Conservation (phyloP, 768 basidiomycete genomes). For the Saitozyma podzolica region DNA sequence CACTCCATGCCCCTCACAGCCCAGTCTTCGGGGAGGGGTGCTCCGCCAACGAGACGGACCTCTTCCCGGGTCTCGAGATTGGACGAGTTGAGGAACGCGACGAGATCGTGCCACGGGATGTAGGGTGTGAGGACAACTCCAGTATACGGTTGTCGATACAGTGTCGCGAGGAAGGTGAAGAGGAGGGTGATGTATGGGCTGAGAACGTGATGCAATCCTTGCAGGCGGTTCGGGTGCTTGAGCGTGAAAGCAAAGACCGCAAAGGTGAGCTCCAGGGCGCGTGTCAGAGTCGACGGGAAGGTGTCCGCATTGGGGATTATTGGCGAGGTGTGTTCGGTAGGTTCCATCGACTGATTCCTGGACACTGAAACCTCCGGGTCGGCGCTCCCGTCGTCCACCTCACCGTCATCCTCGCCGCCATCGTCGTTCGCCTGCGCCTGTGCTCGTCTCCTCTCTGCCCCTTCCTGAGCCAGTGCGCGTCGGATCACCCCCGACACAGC, state of each 20-base stretch:
- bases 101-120: slow-evolving; percentile 81
- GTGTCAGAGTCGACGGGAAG: slow-evolving; percentile 66
- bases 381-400: slow-evolving; percentile 26
- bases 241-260: slow-evolving; percentile 72
- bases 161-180: slow-evolving; percentile 82
- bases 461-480: slow-evolving; percentile 60
- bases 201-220: slow-evolving; percentile 57
- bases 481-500: slow-evolving; percentile 68
- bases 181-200: slow-evolving; percentile 86
- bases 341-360: slow-evolving; percentile 7
- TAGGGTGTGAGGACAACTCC: slow-evolving; percentile 68
- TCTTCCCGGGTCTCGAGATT: slow-evolving; percentile 54
- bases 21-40: slow-evolving; percentile 89
- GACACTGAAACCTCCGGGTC: not conserved
- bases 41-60: slow-evolving; percentile 64
- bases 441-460: slow-evolving; percentile 46
- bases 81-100: slow-evolving; percentile 63
- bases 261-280: slow-evolving; percentile 77
- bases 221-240: slow-evolving; percentile 57
- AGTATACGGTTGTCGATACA: slow-evolving; percentile 66
- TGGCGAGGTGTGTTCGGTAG: not conserved
- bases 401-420: slow-evolving; percentile 62
- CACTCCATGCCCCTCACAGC: slow-evolving; percentile 94
- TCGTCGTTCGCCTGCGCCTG: slow-evolving; percentile 31
- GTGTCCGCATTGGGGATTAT: slow-evolving; percentile 15